Conservation (phyloP, 2,329 filamentous ascomycete genomes). For the Xylariaceae sp. region DNA sequence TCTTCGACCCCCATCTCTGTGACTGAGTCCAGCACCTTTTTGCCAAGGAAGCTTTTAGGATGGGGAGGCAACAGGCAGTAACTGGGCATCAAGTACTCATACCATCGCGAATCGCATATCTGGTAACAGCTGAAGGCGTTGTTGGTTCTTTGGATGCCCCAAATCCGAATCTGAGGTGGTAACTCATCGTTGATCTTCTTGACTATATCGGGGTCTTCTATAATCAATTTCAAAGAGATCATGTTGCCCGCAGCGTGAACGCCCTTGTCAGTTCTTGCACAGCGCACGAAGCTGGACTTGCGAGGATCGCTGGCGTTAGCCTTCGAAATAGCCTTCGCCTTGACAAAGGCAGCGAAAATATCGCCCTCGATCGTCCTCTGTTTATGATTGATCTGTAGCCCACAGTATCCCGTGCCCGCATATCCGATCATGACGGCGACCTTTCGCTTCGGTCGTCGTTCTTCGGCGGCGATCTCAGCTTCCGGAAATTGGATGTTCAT, state of each 20-base stretch:
- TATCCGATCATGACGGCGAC: constrained; percentile 95
- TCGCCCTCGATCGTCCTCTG: constrained; percentile 96
- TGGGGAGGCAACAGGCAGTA: constrained; percentile 92
- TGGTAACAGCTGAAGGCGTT: constrained; percentile 94
- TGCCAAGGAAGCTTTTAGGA: constrained; percentile 78
- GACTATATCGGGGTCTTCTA: constrained; percentile 84
- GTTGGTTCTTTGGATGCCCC: constrained; percentile 87
- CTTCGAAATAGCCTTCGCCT: constrained; percentile 90
- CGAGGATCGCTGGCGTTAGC: constrained; percentile 95
- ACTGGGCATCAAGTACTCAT: constrained; percentile 94
- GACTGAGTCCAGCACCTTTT: constrained; percentile 73
- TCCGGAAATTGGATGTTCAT: constrained; percentile 55
- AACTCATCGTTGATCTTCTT: constrained; percentile 86
- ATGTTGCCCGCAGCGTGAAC: constrained; percentile 95
- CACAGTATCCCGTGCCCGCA: constrained; percentile 92
- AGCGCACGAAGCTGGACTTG: constrained; percentile 90
- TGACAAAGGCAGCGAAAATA: constrained; percentile 86
- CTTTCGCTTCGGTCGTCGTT: constrained; percentile 88
- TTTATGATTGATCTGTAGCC: constrained; percentile 82
- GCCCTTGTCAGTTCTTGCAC: constrained; percentile 94
- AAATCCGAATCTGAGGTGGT: constrained; percentile 85
- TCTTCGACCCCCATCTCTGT: constrained; percentile 70
- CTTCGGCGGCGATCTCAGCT: constrained; percentile 84
- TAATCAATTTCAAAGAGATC: constrained; percentile 90
- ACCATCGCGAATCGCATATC: constrained; percentile 90